These are phyloP conservation scores for Coemansia sp. DNA, from an alignment of 192 early-diverging fungal genomes.

Conservation along the genomic window DNA sequence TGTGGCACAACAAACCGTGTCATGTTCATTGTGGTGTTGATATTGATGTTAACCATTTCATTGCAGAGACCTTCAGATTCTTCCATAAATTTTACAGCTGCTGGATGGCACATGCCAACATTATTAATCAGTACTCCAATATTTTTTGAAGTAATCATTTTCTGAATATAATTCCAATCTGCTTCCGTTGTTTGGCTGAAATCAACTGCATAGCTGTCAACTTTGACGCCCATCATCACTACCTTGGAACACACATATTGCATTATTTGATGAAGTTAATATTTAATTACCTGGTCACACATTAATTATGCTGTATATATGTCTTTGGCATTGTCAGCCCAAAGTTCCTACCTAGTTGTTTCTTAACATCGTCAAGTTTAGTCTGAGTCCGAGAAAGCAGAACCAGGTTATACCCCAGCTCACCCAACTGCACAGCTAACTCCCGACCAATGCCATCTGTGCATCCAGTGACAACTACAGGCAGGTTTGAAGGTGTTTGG, in stretches of 20 bases:
- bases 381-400: constrained; percentile 76
- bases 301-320: background rate
- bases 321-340: background rate
- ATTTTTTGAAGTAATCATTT: constrained; percentile 32
- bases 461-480: constrained; percentile 84
- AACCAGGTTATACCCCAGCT: constrained; percentile 78
- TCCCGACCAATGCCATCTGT: constrained; percentile 96
- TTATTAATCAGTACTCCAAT: constrained; percentile 80
- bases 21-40: constrained; percentile 74
- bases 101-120: constrained; percentile 84
- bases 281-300: background rate
- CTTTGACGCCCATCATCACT: constrained; percentile 33
- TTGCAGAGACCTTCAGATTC: constrained; percentile 66
- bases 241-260: background rate
- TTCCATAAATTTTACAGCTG: constrained; percentile 81
- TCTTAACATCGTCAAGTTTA: constrained; percentile 72
- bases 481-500: too few relatives aligned
- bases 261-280: background rate
- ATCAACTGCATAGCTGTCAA: constrained; percentile 39
- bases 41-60: constrained; percentile 83
- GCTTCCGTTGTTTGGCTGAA: constrained; percentile 29
- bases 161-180: constrained; percentile 27
- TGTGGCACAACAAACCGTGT: constrained; percentile 77
- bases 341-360: constrained; percentile 54
- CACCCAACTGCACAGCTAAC: constrained; percentile 84